A percentile compares a stretch with the other conserved stretches of the same genome.
These are phyloP conservation scores for Aspergillus hancockii DNA, from an alignment of 495 filamentous ascomycete species.

Conservation along the genomic window DNA sequence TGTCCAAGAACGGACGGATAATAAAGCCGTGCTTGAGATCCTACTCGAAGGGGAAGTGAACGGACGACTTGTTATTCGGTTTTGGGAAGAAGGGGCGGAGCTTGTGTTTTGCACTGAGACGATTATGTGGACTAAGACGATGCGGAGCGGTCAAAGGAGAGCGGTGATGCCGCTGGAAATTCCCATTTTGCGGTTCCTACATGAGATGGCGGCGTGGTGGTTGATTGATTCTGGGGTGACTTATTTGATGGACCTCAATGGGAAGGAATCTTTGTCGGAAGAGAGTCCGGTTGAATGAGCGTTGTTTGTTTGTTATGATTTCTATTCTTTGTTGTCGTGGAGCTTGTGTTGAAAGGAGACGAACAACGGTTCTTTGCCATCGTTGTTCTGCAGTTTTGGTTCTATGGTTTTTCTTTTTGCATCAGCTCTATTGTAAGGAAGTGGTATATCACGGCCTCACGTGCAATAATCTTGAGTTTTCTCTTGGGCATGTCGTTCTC, in stretches of 20 bases:
- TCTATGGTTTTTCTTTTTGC: too few species aligned
- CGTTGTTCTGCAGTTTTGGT: too few species aligned
- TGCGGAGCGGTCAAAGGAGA: constrained; percentile 9
- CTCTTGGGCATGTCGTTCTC: too few species aligned
- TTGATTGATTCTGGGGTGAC: constrained; percentile 38
- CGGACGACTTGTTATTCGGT: constrained; percentile 33
- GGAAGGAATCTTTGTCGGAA: not conserved
- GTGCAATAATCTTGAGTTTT: too few species aligned
- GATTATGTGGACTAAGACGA: constrained; percentile 34
- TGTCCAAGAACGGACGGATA: constrained; percentile 23
- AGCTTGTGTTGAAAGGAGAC: too few species aligned
- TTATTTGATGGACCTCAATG: constrained; percentile 34
- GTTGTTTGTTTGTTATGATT: too few species aligned
- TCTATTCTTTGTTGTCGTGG: too few species aligned
- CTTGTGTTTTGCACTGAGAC: constrained; percentile 34
- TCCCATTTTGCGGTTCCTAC: constrained; percentile 28
- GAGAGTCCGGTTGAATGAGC: not conserved
- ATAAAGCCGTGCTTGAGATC: constrained; percentile 38
- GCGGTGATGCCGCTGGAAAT: constrained; percentile 34
- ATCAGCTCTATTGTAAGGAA: too few species aligned
- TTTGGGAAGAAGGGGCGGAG: constrained; percentile 17
- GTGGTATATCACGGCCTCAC: too few species aligned
- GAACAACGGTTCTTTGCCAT: too few species aligned
- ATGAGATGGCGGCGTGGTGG: constrained; percentile 43
- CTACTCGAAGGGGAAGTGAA: constrained; percentile 22